phyloP scores from a whole-genome alignment of 306 rosid species.

The Oemleria cerasiformis region DNA sequence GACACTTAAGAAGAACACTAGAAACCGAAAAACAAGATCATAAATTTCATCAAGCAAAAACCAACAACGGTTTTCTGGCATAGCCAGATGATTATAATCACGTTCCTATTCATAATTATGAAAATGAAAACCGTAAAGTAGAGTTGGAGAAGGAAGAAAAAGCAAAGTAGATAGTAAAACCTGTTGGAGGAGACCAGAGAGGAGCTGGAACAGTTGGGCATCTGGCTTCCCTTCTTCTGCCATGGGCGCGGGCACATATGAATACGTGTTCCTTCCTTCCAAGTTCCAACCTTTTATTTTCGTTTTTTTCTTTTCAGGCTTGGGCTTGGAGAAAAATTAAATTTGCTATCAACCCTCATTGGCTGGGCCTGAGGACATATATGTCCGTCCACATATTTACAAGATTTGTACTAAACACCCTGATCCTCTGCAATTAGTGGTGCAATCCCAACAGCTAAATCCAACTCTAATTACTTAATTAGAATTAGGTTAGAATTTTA shows the following conservation, averaged over 20 bases:
- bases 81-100: constrained; percentile 2
- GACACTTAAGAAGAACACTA: background rate
- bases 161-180: constrained; percentile 26
- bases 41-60: constrained; percentile 2
- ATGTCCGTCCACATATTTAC: no score
- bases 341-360: no score
- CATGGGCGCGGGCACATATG: constrained; percentile 36
- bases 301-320: background rate
- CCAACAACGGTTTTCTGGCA: background rate
- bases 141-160: constrained; percentile 2
- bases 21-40: constrained; percentile 14
- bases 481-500: no score
- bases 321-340: background rate
- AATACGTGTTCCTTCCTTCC: no score
- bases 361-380: no score
- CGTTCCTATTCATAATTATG: background rate
- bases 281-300: background rate
- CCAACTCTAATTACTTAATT: no score
- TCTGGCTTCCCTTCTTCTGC: constrained; percentile 63
- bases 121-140: background rate
- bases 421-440: no score
- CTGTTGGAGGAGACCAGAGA: constrained; percentile 72
- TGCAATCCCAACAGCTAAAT: no score
- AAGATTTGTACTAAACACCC: no score
- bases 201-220: constrained; percentile 74